Base-by-base conservation (phyloP, 208 protist species). In the Sergeia podlipaevii region DNA sequence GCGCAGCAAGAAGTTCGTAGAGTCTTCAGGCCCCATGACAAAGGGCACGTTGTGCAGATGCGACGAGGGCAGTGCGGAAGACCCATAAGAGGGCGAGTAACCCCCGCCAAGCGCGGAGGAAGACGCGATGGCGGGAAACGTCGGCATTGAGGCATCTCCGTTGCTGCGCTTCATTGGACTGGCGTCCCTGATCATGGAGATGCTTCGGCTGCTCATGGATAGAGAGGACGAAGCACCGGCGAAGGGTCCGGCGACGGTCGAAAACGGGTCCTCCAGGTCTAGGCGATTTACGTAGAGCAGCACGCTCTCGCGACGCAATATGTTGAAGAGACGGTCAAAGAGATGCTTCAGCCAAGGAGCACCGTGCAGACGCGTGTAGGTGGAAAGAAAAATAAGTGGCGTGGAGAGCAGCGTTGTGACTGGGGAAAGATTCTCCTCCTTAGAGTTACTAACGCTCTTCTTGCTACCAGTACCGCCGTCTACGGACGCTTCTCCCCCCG, bases 331-430 rank as follows among this genome's bases (percentile, higher is more conserved):
- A 18, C 74, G 80, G 21, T 54, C 55, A 43, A 85, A 74, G 11
- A 92, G 57, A 55, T 89, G 70, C 53, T 80, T 81, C 39, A 92
- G 69, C 85, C 88, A 95, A 38, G 73, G 44, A 8, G 80, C 77
- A 4, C 88, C 88, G 62, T 95, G 88, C 39, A 95, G 71, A 20
- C 80, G 80, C 7, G 89, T 74, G 66, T 95, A 95, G 27, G 74
- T 84, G 15, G 69, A 78, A 11, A 95, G 33, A 38, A 92, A 37
- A n/a, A 84, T 73, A 18, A 95, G 60, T 26, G 88, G 84, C 18
- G 68, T 70, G 10, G 69, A 45, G 15, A 95, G 68, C 13, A 85
- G 44, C 1, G 77, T 82, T 13, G 72, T 65, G 34, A 34, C 20
- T 7, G 33, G 33, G 50, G 50, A 56, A 20, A 56, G 50, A 28